These are phyloP conservation scores for Leccinum fibrillosum DNA, from an alignment of 768 basidiomycete genomes.

Conservation along the genomic window DNA sequence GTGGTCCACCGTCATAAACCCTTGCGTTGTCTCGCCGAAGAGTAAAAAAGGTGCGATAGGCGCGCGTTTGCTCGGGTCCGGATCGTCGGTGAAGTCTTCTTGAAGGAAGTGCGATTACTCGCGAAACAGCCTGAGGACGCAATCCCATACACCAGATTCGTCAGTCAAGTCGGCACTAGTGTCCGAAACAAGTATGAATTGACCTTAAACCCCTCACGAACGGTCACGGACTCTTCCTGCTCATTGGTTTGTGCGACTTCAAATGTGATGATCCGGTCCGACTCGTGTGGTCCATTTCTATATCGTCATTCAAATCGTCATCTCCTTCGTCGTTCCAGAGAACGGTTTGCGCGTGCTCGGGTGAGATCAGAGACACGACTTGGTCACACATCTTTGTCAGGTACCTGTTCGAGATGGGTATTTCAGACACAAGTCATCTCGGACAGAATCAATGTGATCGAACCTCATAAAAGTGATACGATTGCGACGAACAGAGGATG, in stretches of 20 bases:
- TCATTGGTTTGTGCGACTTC: conserved; percentile 53
- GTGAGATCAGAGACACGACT: conserved; percentile 46
- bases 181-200: not conserved
- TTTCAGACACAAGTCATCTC: not conserved
- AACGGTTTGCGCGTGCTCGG: conserved; percentile 42
- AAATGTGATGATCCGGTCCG: conserved; percentile 50
- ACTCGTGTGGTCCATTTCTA: conserved; percentile 35
- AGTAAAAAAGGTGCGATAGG: conserved; percentile 30
- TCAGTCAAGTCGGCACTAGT: not conserved
- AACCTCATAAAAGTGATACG: conserved; percentile 63
- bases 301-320: conserved; percentile 25
- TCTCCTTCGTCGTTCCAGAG: conserved; percentile 40
- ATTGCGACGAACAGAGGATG: conserved; percentile 46
- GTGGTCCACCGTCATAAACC: conserved; percentile 34
- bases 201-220: conserved; percentile 46
- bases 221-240: conserved; percentile 48
- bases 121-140: conserved; percentile 10
- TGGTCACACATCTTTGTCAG: conserved; percentile 60
- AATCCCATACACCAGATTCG: not conserved
- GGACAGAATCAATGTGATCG: not conserved
- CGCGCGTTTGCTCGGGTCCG: not conserved
- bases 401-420: conserved; percentile 38
- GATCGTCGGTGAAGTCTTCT: conserved; percentile 5
- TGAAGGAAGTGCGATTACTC: conserved; percentile 7
- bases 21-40: conserved; percentile 40